Base-by-base conservation (phyloP, 148 eudicot genomes). In the Nepenthes mirabilis region DNA sequence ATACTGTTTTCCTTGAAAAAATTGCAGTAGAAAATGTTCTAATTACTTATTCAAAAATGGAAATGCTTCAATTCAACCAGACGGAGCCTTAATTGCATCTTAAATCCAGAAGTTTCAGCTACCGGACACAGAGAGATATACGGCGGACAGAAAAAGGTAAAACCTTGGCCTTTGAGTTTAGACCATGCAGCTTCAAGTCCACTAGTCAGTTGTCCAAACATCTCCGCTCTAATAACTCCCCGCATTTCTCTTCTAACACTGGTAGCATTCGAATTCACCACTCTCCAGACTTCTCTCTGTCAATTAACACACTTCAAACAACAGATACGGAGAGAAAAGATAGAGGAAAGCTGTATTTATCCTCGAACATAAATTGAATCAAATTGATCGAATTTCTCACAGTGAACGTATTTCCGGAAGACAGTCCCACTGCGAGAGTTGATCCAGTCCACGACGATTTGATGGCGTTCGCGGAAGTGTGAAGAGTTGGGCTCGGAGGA, bases 121-220 rank as follows among this genome's bases (percentile, higher is more conserved):
- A 33, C 12, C 10, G 1, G 13, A 36, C 55, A 52, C 14, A 52
- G 53, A 34, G 9, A 23, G 23, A 23, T 23, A 23, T 23, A 23
- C 0, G 23, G 23, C 23, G 11, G 37, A 52, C n/a, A 6, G 12
- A 10, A 43, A 51, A 59, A 67, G 55, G 32, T 14, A 35, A 51
- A 51, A 91, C 98, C 98, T 88, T 83, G 96, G 68, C 95, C 96
- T 62, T 68, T 80, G 72, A 93, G 98, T 75, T 84, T 93, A 68
- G 76, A 82, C 98, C 96, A 93, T 50, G 98, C 98, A 36, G 88
- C 64, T 84, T 93, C 98, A 6, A 93, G 96, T 12, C 98, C 91
- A 70, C 79, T 74, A 3, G 88, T 86, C 9, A 93, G 83, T 76
- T 88, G 95, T 13, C 98, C 98, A 49, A 93, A 93, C 98, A 93